Conservation (phyloP, 202 grass and related monocot genomes). For the Schoenoplectus tabernaemontani region DNA sequence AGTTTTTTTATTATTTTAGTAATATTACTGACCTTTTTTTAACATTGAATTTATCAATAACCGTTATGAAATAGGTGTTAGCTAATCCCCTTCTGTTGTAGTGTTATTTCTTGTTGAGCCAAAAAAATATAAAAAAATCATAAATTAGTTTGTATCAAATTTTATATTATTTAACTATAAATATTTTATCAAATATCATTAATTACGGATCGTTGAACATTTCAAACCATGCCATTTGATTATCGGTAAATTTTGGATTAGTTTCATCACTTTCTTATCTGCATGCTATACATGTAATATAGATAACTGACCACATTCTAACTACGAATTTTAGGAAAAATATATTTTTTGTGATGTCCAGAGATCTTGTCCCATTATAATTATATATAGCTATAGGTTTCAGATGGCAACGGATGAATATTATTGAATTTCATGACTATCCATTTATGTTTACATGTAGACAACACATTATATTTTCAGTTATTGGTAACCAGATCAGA, state of each 20-base stretch:
- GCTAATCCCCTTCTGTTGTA: no score
- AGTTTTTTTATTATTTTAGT: no score
- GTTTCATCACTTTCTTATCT: background rate
- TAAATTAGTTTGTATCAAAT: background rate
- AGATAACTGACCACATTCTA: background rate
- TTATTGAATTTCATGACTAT: background rate
- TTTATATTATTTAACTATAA: background rate
- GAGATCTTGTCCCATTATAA: background rate
- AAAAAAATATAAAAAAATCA: background rate
- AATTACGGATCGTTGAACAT: background rate
- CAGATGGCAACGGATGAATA: background rate
- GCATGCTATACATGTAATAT: background rate
- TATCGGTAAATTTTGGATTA: background rate
- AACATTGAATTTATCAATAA: no score
- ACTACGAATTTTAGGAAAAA: background rate
- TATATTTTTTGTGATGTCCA: background rate
- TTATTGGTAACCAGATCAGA: background rate
- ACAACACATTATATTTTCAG: background rate
- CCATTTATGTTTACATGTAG: background rate
- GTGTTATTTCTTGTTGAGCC: background rate
- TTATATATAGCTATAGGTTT: background rate
- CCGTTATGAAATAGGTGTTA: no score
- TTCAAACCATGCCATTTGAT: background rate
- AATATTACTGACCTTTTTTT: no score
- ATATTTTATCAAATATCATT: background rate